Percentiles rank a stretch among this genome's conserved stretches.
Evolutionary conservation across 345 rosid species (phyloP).

Genomic region (Alliaria petiolata): DNA sequence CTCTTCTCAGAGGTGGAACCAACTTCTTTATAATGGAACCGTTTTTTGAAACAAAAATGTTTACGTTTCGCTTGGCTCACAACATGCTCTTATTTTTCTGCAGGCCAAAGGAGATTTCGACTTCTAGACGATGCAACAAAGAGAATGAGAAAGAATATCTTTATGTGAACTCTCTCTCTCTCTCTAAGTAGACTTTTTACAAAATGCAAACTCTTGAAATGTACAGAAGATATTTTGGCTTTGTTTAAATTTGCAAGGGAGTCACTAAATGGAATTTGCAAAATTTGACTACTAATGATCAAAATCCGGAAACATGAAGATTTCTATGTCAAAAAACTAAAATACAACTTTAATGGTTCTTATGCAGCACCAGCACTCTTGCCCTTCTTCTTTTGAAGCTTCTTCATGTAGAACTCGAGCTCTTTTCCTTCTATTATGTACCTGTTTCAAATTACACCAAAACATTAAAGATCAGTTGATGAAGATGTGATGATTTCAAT

Average conservation of each 20-base stretch:
- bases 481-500: neutral
- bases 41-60: neutral
- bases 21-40: neutral
- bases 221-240: neutral
- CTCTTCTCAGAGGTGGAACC: neutral
- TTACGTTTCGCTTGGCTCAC: neutral
- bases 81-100: neutral
- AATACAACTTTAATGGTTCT: neutral
- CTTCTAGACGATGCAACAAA: neutral
- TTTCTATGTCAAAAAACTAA: neutral
- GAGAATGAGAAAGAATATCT: neutral
- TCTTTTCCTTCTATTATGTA: conserved; percentile 19
- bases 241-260: neutral
- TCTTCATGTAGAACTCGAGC: conserved; percentile 25
- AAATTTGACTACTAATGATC: conserved; percentile 3
- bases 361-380: conserved; percentile 6
- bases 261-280: neutral
- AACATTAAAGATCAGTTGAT: neutral
- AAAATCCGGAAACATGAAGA: neutral
- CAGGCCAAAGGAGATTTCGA: conserved; percentile 20
- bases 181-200: neutral
- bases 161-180: neutral
- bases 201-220: neutral
- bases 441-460: neutral
- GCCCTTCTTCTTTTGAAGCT: conserved; percentile 26